These are phyloP conservation scores for Apiosordaria backusii DNA, from an alignment of 495 filamentous ascomycete species.

Conservation along the genomic window DNA sequence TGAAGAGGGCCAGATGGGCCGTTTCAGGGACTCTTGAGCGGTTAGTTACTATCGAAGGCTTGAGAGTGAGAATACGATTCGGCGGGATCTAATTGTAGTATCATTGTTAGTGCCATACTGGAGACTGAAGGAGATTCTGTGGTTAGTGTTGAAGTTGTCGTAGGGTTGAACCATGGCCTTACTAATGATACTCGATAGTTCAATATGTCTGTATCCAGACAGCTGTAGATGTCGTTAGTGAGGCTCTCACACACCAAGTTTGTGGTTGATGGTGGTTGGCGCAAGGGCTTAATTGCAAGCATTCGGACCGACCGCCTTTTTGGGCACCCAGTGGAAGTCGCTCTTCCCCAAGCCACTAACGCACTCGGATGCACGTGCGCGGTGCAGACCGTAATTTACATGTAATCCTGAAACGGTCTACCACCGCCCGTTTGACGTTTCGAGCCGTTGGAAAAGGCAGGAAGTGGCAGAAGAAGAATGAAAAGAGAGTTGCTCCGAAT, in stretches of 20 bases:
- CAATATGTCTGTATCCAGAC: neutral
- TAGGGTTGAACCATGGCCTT: neutral
- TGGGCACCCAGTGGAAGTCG: slow-evolving; percentile 12
- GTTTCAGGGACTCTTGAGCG: neutral
- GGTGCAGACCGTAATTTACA: slow-evolving; percentile 3
- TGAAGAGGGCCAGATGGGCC: neutral
- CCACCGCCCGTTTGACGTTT: slow-evolving; percentile 4
- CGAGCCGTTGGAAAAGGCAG: neutral
- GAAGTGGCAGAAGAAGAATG: no score
- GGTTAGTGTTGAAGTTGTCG: neutral
- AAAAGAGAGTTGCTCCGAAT: neutral
- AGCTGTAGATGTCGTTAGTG: neutral
- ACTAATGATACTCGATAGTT: neutral
- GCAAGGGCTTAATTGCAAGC: slow-evolving; percentile 22
- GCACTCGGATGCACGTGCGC: slow-evolving; percentile 21
- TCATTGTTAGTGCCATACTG: no score
- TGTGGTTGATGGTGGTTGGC: neutral
- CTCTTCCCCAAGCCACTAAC: slow-evolving; percentile 15
- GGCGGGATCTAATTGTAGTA: neutral
- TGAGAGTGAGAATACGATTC: neutral
- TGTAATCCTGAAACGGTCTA: slow-evolving; percentile 11
- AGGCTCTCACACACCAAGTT: neutral
- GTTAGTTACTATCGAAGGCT: neutral
- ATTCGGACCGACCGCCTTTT: slow-evolving; percentile 31
- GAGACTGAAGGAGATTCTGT: neutral